Conservation (phyloP, 352 stramenopile species). For the Pythium phragmitis region DNA sequence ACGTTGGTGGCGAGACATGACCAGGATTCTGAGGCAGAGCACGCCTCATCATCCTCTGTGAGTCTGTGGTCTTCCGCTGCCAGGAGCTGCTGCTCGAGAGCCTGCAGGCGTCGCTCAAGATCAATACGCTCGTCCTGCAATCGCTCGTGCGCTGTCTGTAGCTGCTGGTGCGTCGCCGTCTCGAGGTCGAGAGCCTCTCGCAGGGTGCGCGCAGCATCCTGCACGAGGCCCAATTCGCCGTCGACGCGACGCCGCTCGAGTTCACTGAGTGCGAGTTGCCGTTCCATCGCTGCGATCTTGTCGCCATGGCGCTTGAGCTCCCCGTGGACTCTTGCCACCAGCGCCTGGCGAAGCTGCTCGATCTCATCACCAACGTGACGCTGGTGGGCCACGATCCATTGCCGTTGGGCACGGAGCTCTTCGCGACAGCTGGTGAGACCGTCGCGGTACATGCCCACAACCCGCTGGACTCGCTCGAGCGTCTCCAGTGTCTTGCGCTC, state of each 20-base stretch:
- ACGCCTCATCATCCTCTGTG: no score
- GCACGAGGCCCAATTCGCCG: neutral
- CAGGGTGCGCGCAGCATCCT: conserved; percentile 2
- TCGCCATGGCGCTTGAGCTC: neutral
- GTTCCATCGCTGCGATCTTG: neutral
- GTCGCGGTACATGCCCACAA: neutral
- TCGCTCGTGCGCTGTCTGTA: neutral
- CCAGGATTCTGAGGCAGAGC: conserved; percentile 15
- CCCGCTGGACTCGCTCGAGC: neutral
- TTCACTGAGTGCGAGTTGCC: neutral
- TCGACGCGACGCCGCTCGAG: neutral
- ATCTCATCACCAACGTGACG: neutral
- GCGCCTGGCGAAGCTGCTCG: neutral
- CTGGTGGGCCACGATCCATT: neutral
- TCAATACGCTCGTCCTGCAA: neutral
- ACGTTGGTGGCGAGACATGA: conserved; percentile 22
- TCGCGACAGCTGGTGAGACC: neutral
- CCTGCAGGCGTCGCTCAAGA: neutral
- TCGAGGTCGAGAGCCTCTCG: neutral
- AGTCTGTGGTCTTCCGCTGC: conserved; percentile 1
- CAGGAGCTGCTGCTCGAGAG: conserved; percentile 17
- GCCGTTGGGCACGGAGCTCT: neutral
- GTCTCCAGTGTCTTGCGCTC: neutral
- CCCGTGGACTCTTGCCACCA: neutral
- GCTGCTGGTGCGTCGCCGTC: neutral